Conservation (phyloP, 2,329 filamentous ascomycete genomes). For the Fusarium subglutinans region DNA sequence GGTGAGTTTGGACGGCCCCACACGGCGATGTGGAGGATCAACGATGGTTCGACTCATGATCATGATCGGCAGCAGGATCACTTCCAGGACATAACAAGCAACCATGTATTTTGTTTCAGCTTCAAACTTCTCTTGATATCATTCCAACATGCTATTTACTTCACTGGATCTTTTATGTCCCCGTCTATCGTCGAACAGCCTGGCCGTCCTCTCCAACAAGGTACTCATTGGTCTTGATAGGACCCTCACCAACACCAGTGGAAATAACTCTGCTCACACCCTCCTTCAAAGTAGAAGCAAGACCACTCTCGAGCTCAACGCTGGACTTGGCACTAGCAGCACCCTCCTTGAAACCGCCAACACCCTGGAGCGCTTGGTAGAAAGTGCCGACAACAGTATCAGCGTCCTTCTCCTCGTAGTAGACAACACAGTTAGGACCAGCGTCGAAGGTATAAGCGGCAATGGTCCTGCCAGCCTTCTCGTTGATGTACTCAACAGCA, state of each 20-base stretch:
- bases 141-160: slow-evolving; percentile 3
- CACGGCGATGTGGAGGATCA: neutral
- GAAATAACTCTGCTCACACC: slow-evolving; percentile 91
- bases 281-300: slow-evolving; percentile 73
- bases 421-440: slow-evolving; percentile 95
- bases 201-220: slow-evolving; percentile 75
- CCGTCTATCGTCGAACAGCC: slow-evolving; percentile 47
- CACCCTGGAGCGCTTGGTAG: slow-evolving; percentile 69
- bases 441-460: slow-evolving; percentile 98
- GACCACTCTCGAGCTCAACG: slow-evolving; percentile 70
- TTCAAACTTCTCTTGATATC: neutral
- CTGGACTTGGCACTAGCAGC: slow-evolving; percentile 61
- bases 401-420: slow-evolving; percentile 86
- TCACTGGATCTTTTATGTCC: neutral
- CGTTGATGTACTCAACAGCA: slow-evolving; percentile 89
- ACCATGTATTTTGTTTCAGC: neutral
- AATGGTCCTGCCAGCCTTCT: slow-evolving; percentile 77
- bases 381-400: slow-evolving; percentile 80
- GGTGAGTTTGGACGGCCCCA: slow-evolving; percentile 12
- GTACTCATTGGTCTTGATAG: slow-evolving; percentile 79
- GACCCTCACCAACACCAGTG: slow-evolving; percentile 91
- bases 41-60: neutral
- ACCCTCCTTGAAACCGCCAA: slow-evolving; percentile 77
- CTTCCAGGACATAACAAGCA: no score
- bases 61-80: neutral